Percentiles rank a stretch among this genome's conserved stretches.
Evolutionary conservation across 2,329 filamentous ascomycete species (phyloP).

Genomic region (Aspergillus sp.): DNA sequence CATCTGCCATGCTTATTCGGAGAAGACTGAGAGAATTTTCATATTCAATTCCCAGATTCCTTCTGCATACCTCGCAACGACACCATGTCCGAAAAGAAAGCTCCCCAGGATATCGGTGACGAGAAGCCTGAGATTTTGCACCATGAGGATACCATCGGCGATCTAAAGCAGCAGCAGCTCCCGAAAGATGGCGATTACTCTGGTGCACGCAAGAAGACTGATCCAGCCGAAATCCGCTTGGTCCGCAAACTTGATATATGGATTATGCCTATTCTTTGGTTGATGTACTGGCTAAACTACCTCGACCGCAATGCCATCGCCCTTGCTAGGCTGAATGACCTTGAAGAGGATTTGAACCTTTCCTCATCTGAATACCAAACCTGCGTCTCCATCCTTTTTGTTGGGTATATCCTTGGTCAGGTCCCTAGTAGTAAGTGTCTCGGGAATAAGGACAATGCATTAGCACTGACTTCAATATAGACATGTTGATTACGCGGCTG

Average conservation of each 20-base stretch:
- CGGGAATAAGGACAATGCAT: not conserved
- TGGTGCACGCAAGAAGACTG: constrained; percentile 41
- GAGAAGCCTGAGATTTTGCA: constrained; percentile 14
- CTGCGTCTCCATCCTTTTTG: constrained; percentile 27
- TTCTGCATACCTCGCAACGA: not conserved
- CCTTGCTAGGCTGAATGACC: constrained; percentile 27
- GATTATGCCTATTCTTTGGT: constrained; percentile 42
- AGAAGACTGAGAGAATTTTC: not conserved
- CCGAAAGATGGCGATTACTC: constrained; percentile 33
- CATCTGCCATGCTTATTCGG: not conserved
- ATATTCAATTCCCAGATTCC: no score
- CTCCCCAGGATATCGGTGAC: not conserved
- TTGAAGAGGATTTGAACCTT: constrained; percentile 29
- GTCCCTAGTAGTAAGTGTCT: constrained; percentile 17
- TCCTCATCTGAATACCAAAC: constrained; percentile 31
- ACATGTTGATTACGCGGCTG: constrained; percentile 34
- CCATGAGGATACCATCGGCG: constrained; percentile 14
- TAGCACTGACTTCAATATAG: not conserved
- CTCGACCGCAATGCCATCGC: constrained; percentile 34
- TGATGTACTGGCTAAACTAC: constrained; percentile 35
- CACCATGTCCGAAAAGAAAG: constrained; percentile 4
- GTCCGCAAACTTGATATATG: constrained; percentile 39
- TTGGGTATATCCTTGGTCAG: constrained; percentile 23
- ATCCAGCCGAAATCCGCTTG: constrained; percentile 37
- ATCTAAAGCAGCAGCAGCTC: constrained; percentile 8